A percentile compares a stretch with the other conserved stretches of the same genome.
Conservation (phyloP, 2,329 filamentous ascomycete species). For the Penicillium expansum region DNA sequence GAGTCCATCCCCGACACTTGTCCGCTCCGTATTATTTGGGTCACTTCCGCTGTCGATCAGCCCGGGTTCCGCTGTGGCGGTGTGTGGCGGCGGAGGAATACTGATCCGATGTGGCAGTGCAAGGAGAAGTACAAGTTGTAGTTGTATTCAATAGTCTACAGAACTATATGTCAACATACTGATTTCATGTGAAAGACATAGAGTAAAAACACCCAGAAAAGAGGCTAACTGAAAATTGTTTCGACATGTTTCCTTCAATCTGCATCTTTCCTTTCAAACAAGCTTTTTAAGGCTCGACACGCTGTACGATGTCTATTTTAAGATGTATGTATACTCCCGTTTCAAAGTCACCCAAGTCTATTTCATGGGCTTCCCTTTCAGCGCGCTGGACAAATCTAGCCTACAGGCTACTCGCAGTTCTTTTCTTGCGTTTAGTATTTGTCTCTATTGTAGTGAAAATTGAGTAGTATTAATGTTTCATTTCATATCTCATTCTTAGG, state of each 20-base stretch:
- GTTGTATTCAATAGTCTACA: not conserved
- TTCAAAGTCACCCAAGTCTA: not conserved
- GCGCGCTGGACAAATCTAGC: no score
- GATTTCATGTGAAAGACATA: not conserved
- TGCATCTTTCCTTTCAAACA: not conserved
- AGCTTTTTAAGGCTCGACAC: constrained; percentile 5
- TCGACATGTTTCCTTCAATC: not conserved
- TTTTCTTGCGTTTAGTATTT: not conserved
- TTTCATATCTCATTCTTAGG: not conserved
- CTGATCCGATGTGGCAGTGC: constrained; percentile 33
- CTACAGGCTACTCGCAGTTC: no score
- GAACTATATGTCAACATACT: not conserved
- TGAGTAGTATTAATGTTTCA: not conserved
- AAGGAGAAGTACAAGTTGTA: not conserved
- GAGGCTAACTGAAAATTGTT: no score
- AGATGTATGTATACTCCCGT: not conserved
- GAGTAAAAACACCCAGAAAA: not conserved
- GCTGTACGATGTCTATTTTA: not conserved
- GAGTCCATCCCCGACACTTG: constrained; percentile 13
- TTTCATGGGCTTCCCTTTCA: not conserved
- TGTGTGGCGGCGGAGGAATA: constrained; percentile 24
- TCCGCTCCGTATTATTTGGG: constrained; percentile 20
- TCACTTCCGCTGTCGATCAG: constrained; percentile 34
- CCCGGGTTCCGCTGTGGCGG: constrained; percentile 24
- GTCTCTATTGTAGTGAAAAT: not conserved